Conservation (phyloP, 306 rosid genomes). For the Amphicarpaea edgeworthii region DNA sequence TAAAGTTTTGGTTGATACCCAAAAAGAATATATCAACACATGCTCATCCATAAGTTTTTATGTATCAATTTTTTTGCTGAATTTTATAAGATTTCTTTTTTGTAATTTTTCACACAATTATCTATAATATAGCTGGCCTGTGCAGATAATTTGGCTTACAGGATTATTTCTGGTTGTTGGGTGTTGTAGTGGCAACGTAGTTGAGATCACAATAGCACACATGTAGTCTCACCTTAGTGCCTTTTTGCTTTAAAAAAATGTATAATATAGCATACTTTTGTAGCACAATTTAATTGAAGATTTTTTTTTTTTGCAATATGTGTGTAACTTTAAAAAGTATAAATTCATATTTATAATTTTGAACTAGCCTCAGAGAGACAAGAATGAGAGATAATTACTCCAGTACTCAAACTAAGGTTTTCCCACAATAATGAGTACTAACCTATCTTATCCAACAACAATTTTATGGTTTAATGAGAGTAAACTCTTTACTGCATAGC, state of each 20-base stretch:
- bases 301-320: neutral
- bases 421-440: no score
- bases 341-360: neutral
- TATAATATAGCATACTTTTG: no score
- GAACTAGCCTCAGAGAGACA: neutral
- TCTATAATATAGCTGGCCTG: neutral
- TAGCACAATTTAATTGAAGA: neutral
- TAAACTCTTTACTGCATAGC: neutral
- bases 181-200: no score
- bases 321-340: neutral
- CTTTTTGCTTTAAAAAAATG: no score
- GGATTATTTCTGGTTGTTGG: no score
- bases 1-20: conserved; percentile 20
- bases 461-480: neutral
- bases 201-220: no score
- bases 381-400: neutral
- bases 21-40: conserved; percentile 4
- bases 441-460: no score
- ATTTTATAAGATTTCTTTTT: neutral
- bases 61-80: neutral
- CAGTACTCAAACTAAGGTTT: no score
- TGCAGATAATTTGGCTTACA: no score
- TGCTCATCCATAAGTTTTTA: neutral
- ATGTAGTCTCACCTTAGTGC: no score
- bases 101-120: neutral